Percentiles rank a stretch among this genome's conserved stretches.
These are phyloP conservation scores for apple (Malus domestica) DNA, from an alignment of 306 rosid species.

Conservation along the genomic window DNA sequence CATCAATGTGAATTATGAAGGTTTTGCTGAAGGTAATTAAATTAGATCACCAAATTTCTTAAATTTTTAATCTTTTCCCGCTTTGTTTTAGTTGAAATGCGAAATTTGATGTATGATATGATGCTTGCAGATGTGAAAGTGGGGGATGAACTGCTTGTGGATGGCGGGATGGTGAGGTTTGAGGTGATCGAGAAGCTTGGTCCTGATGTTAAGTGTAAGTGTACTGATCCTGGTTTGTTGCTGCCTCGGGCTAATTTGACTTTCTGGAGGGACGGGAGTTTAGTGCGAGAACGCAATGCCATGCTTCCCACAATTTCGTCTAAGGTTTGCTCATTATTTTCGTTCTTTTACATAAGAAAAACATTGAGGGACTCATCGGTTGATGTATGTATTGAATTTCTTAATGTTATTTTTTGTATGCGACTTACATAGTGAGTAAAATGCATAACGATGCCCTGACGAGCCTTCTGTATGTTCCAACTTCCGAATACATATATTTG, in stretches of 20 bases:
- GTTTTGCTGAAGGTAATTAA: conserved; percentile 80
- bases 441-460: not conserved
- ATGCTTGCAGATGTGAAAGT: conserved; percentile 61
- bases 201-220: conserved; percentile 88
- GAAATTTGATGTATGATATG: conserved; percentile 7
- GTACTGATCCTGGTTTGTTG: conserved; percentile 95
- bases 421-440: not conserved
- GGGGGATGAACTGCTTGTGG: conserved; percentile 95
- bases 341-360: not conserved
- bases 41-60: not conserved
- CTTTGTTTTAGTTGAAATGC: not conserved
- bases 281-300: conserved; percentile 85
- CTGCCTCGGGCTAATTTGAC: conserved; percentile 97
- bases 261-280: conserved; percentile 94
- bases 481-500: not conserved
- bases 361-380: not conserved
- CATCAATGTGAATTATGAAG: conserved; percentile 76
- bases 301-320: conserved; percentile 98
- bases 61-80: not conserved
- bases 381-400: not conserved
- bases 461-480: not conserved
- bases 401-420: not conserved
- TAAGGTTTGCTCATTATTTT: conserved; percentile 44
- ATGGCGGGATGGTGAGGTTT: conserved; percentile 99
- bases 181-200: conserved; percentile 94